These are phyloP conservation scores for Emmonsia crescens DNA, from an alignment of 2,329 filamentous ascomycete species.

Conservation along the genomic window DNA sequence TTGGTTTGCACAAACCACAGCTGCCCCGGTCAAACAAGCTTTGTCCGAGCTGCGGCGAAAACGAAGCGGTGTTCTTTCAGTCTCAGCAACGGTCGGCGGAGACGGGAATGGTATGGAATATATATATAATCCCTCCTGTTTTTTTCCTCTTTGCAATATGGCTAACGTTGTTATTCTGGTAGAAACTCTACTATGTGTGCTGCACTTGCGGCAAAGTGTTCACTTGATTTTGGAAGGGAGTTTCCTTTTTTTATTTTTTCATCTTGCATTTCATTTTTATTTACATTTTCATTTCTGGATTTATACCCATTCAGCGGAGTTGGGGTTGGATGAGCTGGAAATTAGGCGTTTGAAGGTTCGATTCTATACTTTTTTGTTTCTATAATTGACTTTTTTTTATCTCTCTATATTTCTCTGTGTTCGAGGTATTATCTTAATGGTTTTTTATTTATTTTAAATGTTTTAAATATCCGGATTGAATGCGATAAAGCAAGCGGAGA, in stretches of 20 bases:
- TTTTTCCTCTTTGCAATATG: neutral
- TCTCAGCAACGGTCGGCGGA: constrained; percentile 94
- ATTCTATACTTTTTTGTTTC: neutral
- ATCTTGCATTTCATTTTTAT: neutral
- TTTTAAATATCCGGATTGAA: neutral
- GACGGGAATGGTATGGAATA: constrained; percentile 80
- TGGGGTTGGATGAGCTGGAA: neutral
- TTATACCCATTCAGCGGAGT: constrained; percentile 1
- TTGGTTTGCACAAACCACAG: constrained; percentile 36
- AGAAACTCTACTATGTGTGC: constrained; percentile 94
- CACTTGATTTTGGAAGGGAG: constrained; percentile 20
- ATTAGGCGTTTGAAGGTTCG: neutral
- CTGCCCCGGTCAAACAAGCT: constrained; percentile 79
- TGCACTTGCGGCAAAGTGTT: constrained; percentile 88
- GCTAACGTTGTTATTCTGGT: constrained; percentile 13
- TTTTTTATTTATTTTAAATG: neutral
- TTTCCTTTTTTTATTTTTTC: constrained; percentile 1
- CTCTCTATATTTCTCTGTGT: neutral
- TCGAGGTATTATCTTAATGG: neutral
- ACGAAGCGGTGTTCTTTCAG: constrained; percentile 96
- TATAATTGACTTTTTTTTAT: neutral
- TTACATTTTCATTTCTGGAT: neutral
- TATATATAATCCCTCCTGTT: constrained; percentile 11
- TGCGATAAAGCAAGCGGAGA: neutral
- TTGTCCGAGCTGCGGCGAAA: constrained; percentile 75